phyloP scores from a whole-genome alignment of 768 basidiomycete genomes.

The Rhizopogon roseolus region DNA sequence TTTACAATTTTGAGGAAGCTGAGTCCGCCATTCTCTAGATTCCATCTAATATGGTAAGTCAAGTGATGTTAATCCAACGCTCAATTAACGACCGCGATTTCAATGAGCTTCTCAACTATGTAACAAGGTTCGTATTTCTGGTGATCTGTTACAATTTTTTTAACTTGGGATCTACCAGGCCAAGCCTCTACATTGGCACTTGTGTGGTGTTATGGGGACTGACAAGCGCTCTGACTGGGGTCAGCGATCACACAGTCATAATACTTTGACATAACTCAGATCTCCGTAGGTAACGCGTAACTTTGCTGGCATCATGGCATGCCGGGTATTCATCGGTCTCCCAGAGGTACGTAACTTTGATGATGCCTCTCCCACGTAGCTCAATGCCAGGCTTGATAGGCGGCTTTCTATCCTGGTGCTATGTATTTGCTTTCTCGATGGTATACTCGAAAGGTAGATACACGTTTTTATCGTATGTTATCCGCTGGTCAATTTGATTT shows the following conservation, averaged over 20 bases:
- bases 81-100: neutral
- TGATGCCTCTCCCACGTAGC: neutral
- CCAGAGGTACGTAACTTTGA: slow-evolving; percentile 41
- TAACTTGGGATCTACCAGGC: slow-evolving; percentile 29
- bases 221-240: slow-evolving; percentile 58
- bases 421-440: slow-evolving; percentile 28
- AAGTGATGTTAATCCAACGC: neutral
- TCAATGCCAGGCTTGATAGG: slow-evolving; percentile 20
- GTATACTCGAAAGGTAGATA: slow-evolving; percentile 18
- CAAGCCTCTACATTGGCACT: slow-evolving; percentile 55
- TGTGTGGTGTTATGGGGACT: slow-evolving; percentile 64
- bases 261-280: neutral
- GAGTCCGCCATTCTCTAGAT: slow-evolving; percentile 12
- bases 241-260: slow-evolving; percentile 20
- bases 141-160: neutral
- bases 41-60: slow-evolving; percentile 54
- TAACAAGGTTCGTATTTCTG: slow-evolving; percentile 35
- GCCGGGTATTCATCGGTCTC: slow-evolving; percentile 58
- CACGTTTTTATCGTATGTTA: neutral
- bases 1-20: neutral
- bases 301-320: slow-evolving; percentile 51
- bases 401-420: slow-evolving; percentile 62
- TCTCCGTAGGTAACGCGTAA: slow-evolving; percentile 43
- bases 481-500: neutral
- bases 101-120: slow-evolving; percentile 46